Evolutionary conservation across 768 basidiomycete species (phyloP).

Genomic region (Sarcodon aspratus): DNA sequence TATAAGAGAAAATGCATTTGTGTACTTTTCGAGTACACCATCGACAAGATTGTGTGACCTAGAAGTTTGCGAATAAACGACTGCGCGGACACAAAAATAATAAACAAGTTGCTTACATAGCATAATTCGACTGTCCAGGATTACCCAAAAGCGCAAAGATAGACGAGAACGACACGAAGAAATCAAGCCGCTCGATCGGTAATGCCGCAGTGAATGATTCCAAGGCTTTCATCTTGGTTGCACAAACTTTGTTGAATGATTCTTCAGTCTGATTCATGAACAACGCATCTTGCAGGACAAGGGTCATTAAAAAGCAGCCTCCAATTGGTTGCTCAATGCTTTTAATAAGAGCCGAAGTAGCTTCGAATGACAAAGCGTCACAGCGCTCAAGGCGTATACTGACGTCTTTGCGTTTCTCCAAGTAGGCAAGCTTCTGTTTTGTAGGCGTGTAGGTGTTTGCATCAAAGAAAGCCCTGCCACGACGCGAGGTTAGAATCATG

Average conservation of each 20-base stretch:
- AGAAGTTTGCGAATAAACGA: too few species aligned
- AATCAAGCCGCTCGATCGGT: constrained; percentile 5
- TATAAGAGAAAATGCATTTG: constrained; percentile 3
- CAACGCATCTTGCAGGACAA: constrained; percentile 4
- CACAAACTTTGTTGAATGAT: constrained; percentile 2
- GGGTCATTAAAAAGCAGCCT: constrained; percentile 9
- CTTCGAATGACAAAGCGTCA: constrained; percentile 3
- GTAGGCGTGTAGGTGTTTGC: constrained; percentile 1
- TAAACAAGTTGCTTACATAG: not conserved
- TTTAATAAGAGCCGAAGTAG: not conserved
- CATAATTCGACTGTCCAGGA: constrained; percentile 9
- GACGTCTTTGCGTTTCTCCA: constrained; percentile 3
- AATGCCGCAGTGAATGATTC: constrained; percentile 1
- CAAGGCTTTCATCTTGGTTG: constrained; percentile 6
- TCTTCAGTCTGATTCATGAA: constrained; percentile 8
- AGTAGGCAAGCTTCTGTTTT: constrained; percentile 4
- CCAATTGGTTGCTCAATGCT: constrained; percentile 4
- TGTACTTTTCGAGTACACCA: not conserved
- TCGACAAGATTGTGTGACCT: constrained; percentile 5
- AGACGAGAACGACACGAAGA: constrained; percentile 11
- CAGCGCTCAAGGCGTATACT: constrained; percentile 1
- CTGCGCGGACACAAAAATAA: too few species aligned
- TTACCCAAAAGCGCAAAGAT: constrained; percentile 8
- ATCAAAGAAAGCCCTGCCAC: constrained; percentile 1
- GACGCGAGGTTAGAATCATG: constrained; percentile 10